Percentiles rank a stretch among this genome's conserved stretches.
Conservation (phyloP, 2,329 filamentous ascomycete species). For the Cylindrodendrum hubeiense region DNA sequence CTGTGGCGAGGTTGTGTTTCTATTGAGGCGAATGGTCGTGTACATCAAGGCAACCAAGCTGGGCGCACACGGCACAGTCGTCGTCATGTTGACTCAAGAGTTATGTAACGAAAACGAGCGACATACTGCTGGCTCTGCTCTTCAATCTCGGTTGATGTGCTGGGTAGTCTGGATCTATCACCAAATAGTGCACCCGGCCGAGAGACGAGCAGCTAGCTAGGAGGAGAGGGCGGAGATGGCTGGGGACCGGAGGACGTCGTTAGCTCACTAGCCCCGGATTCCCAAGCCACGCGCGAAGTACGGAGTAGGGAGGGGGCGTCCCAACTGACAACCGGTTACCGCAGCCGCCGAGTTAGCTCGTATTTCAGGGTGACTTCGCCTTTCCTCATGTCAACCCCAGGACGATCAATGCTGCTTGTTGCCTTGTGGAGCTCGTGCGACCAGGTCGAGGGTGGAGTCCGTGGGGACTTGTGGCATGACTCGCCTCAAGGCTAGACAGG, state of each 20-base stretch:
- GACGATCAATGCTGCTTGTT: slow-evolving; percentile 19
- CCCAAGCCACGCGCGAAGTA: neutral
- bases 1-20: slow-evolving; percentile 1
- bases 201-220: neutral
- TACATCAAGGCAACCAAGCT: neutral
- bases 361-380: neutral
- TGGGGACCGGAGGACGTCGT: neutral
- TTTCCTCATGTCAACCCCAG: slow-evolving; percentile 18
- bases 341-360: neutral
- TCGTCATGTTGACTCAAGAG: slow-evolving; percentile 3
- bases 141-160: slow-evolving; percentile 13
- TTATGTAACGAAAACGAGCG: slow-evolving; percentile 14
- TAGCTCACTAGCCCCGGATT: neutral
- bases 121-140: neutral
- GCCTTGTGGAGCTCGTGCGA: slow-evolving; percentile 23
- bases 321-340: neutral
- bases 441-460: slow-evolving; percentile 20
- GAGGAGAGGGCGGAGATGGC: neutral
- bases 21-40: neutral
- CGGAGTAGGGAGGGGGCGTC: neutral
- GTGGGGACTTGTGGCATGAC: slow-evolving; percentile 20
- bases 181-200: neutral
- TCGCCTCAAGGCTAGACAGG: slow-evolving; percentile 9
- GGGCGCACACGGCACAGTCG: neutral
- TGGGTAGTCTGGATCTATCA: neutral